Evolutionary conservation across 768 basidiomycete genomes (phyloP), one percentile per base, ranked within the genome.

Genomic region (Mrakia frigida): DNA sequence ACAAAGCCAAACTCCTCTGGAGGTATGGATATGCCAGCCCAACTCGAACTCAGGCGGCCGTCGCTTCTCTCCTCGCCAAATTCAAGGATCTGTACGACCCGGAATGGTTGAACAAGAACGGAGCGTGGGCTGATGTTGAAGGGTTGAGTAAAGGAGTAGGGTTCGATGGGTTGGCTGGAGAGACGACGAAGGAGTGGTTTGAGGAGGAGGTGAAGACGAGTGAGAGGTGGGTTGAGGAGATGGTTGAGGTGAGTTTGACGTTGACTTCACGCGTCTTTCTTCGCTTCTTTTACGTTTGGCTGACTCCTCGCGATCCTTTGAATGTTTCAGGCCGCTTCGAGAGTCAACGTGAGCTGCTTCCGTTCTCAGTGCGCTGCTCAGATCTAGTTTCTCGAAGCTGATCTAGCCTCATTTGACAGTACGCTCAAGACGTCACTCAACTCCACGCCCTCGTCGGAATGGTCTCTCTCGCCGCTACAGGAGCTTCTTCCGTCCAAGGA

Each of bases 391-490:
- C 37, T 25, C 13, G 23, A 39, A 35, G 53, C 23, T 73, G 63
- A 77, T 23, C 28, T 61, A 6, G 5, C 33, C 71, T 65, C 16
- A 59, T 75, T 14, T n/a, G 77, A 50, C 79, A 85, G 81, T 85
- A 85, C 75, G 84, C 81, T 14, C 80, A 92, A 87, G 88, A 93
- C 80, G 86, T 88, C 18, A 86, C 88, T 79, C 80, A 85, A 33
- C 90, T 98, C 1, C 92, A 96, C 81, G 92, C 88, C 0, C 83
- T 98, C 39, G 92, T 88, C 74, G 92, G 90, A 9, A 82, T 88
- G 18, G 86, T 86, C 70, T 90, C 89, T 11, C 86, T 98, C 85
- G 92, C 92, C 4, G 87, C 93, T 3, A 83, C 81, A 0, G 89
- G 89, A 21, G 92, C 92, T 0, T 84, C 85, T 4, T 86, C 87